Evolutionary conservation across 106 monocot species (phyloP).

Genomic region (Gastrodia elata): DNA sequence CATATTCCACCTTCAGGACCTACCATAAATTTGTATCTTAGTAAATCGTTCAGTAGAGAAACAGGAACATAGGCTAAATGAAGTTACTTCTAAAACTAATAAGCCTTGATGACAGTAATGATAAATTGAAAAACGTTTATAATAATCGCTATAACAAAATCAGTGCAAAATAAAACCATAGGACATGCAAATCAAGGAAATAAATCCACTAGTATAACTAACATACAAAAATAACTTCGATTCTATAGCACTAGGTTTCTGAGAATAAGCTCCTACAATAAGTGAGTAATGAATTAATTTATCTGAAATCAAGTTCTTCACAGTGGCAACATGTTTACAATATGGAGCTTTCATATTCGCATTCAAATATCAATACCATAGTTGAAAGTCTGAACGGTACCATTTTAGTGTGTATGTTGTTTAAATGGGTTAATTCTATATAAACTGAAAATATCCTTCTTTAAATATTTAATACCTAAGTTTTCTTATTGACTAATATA

Average conservation of each 20-base stretch:
- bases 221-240: neutral
- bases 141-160: neutral
- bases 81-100: neutral
- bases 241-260: neutral
- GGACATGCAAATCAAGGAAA: neutral
- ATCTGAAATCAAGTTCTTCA: neutral
- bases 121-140: neutral
- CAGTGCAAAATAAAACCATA: neutral
- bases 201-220: neutral
- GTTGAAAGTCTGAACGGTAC: neutral
- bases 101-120: neutral
- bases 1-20: constrained; percentile 65
- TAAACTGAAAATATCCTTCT: too few species aligned
- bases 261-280: neutral
- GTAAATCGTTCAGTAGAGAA: neutral
- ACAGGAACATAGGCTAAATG: neutral
- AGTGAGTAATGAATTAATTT: constrained; percentile 1
- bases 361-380: neutral
- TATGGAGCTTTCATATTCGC: neutral
- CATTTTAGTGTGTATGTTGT: neutral
- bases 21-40: constrained; percentile 6
- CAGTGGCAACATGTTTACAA: neutral
- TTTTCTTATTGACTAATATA: too few species aligned
- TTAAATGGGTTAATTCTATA: too few species aligned
- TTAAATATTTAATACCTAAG: neutral